phyloP scores from a whole-genome alignment of 106 monocot genomes.

The Dactylorhiza incarnata region DNA sequence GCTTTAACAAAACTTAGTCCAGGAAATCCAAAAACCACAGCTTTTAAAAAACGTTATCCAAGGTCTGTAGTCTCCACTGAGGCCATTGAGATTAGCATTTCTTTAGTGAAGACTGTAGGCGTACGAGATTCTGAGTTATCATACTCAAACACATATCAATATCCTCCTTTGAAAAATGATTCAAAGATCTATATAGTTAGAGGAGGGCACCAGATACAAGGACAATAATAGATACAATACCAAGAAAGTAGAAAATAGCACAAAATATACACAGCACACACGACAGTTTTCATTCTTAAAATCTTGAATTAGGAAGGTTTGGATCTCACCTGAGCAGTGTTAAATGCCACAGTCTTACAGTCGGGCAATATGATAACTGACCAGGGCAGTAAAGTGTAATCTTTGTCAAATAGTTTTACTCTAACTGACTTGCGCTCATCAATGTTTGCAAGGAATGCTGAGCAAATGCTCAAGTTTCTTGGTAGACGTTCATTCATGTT shows the following conservation, averaged over 20 bases:
- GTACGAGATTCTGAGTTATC: not conserved
- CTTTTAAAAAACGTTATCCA: too few relatives aligned
- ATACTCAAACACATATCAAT: not conserved
- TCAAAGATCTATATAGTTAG: not conserved
- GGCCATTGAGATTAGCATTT: not conserved
- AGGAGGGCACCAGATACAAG: not conserved
- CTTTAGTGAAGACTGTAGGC: not conserved
- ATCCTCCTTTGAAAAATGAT: not conserved
- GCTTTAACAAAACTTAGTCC: not conserved
- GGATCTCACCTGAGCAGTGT: slow-evolving; percentile 76
- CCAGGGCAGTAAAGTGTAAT: slow-evolving; percentile 75
- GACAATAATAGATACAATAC: not conserved
- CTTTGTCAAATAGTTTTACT: slow-evolving; percentile 54
- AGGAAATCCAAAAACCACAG: too few relatives aligned
- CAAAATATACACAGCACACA: not conserved
- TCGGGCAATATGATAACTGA: slow-evolving; percentile 93
- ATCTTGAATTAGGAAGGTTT: not conserved
- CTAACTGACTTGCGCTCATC: slow-evolving; percentile 64
- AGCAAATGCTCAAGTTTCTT: slow-evolving; percentile 50
- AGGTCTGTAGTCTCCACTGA: too few relatives aligned
- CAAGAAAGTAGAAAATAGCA: not conserved
- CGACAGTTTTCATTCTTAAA: not conserved
- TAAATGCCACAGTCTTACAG: slow-evolving; percentile 81
- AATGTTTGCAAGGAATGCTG: slow-evolving; percentile 94
- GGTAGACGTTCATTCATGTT: slow-evolving; percentile 41